phyloP scores from a whole-genome alignment of 345 rosid genomes.

The Pistacia integerrima region DNA sequence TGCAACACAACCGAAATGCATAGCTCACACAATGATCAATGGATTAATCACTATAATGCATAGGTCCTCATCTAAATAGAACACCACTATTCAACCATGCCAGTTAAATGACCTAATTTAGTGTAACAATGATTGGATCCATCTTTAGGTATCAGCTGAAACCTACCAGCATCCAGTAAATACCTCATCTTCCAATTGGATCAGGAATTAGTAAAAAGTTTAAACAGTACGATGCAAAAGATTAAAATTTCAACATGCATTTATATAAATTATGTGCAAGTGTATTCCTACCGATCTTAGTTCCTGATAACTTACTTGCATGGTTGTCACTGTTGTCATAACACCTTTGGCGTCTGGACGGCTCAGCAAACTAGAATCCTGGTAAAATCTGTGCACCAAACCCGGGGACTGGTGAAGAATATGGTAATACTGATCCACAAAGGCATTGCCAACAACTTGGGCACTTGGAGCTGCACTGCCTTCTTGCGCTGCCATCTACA shows the following conservation, averaged over 20 bases:
- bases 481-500: conserved; percentile 66
- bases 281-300: conserved; percentile 1
- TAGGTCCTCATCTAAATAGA: neutral
- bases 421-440: conserved; percentile 71
- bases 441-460: conserved; percentile 65
- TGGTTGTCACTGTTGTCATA: conserved; percentile 61
- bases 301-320: conserved; percentile 45
- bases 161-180: neutral
- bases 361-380: conserved; percentile 63
- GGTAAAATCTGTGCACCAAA: conserved; percentile 64
- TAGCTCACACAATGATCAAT: no score
- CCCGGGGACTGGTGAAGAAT: conserved; percentile 65
- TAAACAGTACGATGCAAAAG: neutral
- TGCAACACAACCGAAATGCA: no score
- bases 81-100: neutral
- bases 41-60: neutral
- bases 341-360: conserved; percentile 54
- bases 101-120: neutral
- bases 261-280: neutral
- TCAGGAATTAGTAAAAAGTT: neutral
- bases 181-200: neutral
- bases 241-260: neutral
- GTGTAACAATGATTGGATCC: neutral
- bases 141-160: neutral
- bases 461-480: conserved; percentile 44